A percentile compares a stretch with the other conserved stretches of the same genome.
Evolutionary conservation across 352 stramenopile genomes (phyloP).

Genomic region (Pythium chondricola): DNA sequence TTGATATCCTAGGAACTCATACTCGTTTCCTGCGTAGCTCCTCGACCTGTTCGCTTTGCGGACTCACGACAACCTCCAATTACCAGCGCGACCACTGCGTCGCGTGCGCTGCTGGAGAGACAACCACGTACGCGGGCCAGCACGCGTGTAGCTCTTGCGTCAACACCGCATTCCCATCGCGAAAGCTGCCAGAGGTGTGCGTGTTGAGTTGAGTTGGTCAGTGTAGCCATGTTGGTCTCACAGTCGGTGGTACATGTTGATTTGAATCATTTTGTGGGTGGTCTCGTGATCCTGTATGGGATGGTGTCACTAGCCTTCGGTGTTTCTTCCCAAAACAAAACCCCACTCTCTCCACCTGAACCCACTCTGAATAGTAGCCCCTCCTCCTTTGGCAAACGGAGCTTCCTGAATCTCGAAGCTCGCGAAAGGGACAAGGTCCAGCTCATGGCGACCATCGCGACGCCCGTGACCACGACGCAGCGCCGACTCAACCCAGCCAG

Average conservation of each 20-base stretch:
- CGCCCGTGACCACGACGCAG: neutral
- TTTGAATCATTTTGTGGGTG: neutral
- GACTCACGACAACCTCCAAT: slow-evolving; percentile 40
- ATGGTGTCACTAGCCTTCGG: no score
- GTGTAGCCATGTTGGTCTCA: slow-evolving; percentile 2
- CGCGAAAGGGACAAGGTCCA: no score
- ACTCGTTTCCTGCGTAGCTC: slow-evolving; percentile 17
- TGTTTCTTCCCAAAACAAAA: neutral
- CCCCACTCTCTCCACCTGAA: neutral
- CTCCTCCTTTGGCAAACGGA: neutral
- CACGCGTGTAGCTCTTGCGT: slow-evolving; percentile 45
- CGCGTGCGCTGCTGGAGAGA: slow-evolving; percentile 33
- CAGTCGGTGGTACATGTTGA: neutral
- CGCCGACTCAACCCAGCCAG: neutral
- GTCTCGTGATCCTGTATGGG: no score
- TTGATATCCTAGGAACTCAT: neutral
- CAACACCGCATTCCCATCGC: slow-evolving; percentile 23
- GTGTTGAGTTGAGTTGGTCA: neutral
- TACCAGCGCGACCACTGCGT: slow-evolving; percentile 51
- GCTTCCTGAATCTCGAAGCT: no score
- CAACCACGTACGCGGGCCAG: slow-evolving; percentile 27
- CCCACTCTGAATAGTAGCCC: neutral
- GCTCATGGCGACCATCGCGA: no score
- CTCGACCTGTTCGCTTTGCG: slow-evolving; percentile 33
- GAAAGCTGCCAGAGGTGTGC: slow-evolving; percentile 9